Evolutionary conservation across 2,329 filamentous ascomycete genomes (phyloP).

Genomic region (Colletotrichum sidae): DNA sequence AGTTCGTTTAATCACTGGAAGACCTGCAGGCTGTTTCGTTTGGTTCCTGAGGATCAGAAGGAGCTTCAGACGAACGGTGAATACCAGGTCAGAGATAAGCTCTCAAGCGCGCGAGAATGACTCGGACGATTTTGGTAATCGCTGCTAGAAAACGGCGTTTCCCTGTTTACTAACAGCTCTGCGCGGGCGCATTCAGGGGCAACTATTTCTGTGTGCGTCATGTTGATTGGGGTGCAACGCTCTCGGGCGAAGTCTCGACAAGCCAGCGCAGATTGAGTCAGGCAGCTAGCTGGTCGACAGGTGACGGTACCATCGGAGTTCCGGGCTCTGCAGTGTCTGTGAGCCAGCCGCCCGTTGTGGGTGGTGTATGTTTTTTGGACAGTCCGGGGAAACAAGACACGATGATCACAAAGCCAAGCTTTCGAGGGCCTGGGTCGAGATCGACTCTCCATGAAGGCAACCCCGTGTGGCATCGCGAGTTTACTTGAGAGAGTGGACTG

Average conservation of each 20-base stretch:
- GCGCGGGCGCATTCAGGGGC: constrained; percentile 14
- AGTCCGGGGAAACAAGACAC: not conserved
- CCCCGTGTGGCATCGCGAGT: constrained; percentile 17
- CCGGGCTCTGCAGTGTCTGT: not conserved
- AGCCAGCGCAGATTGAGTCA: constrained; percentile 17
- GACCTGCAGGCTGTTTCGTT: constrained; percentile 18
- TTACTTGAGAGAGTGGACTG: constrained; percentile 12
- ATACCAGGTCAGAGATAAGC: constrained; percentile 1
- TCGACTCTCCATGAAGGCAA: constrained; percentile 26
- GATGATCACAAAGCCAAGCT: constrained; percentile 24
- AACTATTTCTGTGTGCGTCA: constrained; percentile 17
- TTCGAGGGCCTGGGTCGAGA: constrained; percentile 14
- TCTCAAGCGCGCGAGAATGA: constrained; percentile 15
- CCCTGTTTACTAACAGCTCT: not conserved
- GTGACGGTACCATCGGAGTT: too few relatives aligned
- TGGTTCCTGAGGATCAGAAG: constrained; percentile 23
- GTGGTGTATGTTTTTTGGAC: too few relatives aligned
- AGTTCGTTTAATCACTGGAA: not conserved
- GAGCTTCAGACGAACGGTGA: constrained; percentile 9
- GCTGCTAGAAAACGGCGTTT: not conserved
- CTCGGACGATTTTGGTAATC: not conserved
- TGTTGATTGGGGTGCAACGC: constrained; percentile 24
- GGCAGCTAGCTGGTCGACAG: not conserved
- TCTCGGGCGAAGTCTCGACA: not conserved
- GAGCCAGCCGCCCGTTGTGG: not conserved